Percentiles rank a stretch among this genome's conserved stretches.
Conservation (phyloP, 768 basidiomycete genomes). For the Pleurotus giganteus region DNA sequence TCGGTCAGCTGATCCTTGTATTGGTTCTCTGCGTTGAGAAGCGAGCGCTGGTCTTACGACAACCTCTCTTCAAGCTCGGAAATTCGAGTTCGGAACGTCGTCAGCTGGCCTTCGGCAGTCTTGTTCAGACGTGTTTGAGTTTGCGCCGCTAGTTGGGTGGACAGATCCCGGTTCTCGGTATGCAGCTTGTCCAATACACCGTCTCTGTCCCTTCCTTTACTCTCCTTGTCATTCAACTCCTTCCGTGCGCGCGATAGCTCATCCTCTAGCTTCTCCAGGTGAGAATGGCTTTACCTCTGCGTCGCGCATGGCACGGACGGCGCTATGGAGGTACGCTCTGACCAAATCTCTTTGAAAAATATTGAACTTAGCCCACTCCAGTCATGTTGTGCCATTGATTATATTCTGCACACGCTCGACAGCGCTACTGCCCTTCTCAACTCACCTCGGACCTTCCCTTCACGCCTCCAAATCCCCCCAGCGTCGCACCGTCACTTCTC, state of each 20-base stretch:
- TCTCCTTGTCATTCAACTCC: constrained; percentile 70
- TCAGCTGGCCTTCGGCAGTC: constrained; percentile 66
- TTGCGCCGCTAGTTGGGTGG: constrained; percentile 75
- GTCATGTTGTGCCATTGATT: constrained; percentile 98
- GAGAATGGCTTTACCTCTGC: constrained; percentile 95
- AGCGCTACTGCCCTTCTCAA: constrained; percentile 91
- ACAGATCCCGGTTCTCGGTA: constrained; percentile 77
- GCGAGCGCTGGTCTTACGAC: no score
- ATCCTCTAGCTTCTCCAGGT: constrained; percentile 76
- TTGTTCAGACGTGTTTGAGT: constrained; percentile 85
- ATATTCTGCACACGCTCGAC: constrained; percentile 90
- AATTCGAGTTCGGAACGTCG: constrained; percentile 50
- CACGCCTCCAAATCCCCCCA: constrained; percentile 77
- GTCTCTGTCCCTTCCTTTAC: constrained; percentile 66
- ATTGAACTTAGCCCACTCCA: no score
- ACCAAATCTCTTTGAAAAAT: no score
- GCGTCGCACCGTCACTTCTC: constrained; percentile 87
- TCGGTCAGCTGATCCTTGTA: constrained; percentile 92
- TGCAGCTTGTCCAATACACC: constrained; percentile 71
- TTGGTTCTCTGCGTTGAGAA: constrained; percentile 72
- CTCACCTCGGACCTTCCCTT: constrained; percentile 89
- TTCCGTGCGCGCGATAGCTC: constrained; percentile 74
- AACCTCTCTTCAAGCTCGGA: no score
- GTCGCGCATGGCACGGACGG: constrained; percentile 91
- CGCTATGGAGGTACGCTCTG: constrained; percentile 71